Conservation (phyloP, 495 filamentous ascomycete genomes). For the Annulohypoxylon nitens region DNA sequence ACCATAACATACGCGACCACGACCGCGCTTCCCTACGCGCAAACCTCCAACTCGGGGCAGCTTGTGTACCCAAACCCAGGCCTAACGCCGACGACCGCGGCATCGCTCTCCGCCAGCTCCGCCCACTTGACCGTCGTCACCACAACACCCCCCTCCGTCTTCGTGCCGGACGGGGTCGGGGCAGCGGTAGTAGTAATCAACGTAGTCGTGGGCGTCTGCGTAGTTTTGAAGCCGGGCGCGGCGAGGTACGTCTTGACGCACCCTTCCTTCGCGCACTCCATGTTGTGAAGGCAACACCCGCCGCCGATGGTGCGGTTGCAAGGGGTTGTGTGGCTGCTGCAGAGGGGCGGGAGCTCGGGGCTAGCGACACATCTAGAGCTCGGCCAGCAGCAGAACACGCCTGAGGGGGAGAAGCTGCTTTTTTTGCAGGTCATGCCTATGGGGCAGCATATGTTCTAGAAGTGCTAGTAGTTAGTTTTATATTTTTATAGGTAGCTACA, state of each 20-base stretch:
- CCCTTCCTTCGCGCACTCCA: slow-evolving; percentile 33
- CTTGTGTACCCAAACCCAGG: slow-evolving; percentile 31
- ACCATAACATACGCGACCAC: slow-evolving; percentile 27
- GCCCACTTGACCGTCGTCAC: slow-evolving; percentile 36
- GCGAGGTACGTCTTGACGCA: slow-evolving; percentile 42
- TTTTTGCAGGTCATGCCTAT: slow-evolving; percentile 30
- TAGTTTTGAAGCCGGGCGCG: slow-evolving; percentile 30
- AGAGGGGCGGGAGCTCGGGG: slow-evolving; percentile 26
- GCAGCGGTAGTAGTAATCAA: not conserved
- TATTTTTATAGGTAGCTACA: too few relatives aligned
- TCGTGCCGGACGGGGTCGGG: not conserved
- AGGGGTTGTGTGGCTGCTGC: slow-evolving; percentile 12
- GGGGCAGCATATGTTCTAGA: slow-evolving; percentile 43
- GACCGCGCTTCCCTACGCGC: slow-evolving; percentile 11
- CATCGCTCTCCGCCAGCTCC: slow-evolving; percentile 33
- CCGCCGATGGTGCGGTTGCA: slow-evolving; percentile 33
- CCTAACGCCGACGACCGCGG: not conserved
- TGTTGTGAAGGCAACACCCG: slow-evolving; percentile 37
- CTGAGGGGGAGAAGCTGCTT: slow-evolving; percentile 36
- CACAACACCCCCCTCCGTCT: slow-evolving; percentile 22
- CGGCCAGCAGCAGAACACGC: slow-evolving; percentile 38
- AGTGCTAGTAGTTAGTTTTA: not conserved
- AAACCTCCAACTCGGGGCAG: slow-evolving; percentile 18
- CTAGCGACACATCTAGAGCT: slow-evolving; percentile 18
- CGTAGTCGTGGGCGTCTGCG: slow-evolving; percentile 2